Conservation (phyloP, 202 grass and related monocot species). For the Setaria viridis region DNA sequence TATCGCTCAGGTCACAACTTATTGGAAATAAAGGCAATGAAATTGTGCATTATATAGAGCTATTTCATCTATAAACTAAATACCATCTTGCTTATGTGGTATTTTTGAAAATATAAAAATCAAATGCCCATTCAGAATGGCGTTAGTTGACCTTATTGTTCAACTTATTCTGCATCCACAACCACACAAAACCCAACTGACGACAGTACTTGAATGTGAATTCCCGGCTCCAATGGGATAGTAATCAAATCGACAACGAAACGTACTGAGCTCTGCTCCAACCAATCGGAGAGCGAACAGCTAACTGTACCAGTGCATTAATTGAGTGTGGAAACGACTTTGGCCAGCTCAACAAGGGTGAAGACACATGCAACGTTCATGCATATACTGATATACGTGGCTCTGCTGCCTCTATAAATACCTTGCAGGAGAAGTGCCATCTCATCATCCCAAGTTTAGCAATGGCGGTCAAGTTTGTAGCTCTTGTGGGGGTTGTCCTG, state of each 20-base stretch:
- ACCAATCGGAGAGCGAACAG: neutral
- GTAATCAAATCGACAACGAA: neutral
- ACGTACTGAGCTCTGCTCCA: neutral
- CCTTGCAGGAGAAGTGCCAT: neutral
- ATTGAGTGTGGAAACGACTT: neutral
- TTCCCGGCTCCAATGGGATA: neutral
- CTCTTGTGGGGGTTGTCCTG: constrained; percentile 34
- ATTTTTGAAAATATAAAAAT: too few species aligned
- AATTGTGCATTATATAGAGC: too few species aligned
- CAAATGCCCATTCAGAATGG: too few species aligned
- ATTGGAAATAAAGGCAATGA: too few species aligned
- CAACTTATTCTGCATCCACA: neutral
- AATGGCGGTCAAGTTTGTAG: constrained; percentile 32
- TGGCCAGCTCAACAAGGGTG: neutral
- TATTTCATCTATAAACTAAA: too few species aligned
- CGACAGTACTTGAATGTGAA: neutral
- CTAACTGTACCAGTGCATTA: constrained; percentile 20
- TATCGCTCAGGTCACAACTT: too few species aligned
- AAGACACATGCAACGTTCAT: neutral
- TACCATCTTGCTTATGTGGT: too few species aligned
- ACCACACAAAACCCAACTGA: neutral
- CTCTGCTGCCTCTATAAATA: constrained; percentile 36
- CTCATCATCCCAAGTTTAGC: constrained; percentile 26
- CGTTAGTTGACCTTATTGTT: neutral
- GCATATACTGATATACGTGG: neutral